These are phyloP conservation scores for Gardenia jasminoides DNA, from an alignment of 257 asterid species.

Conservation along the genomic window DNA sequence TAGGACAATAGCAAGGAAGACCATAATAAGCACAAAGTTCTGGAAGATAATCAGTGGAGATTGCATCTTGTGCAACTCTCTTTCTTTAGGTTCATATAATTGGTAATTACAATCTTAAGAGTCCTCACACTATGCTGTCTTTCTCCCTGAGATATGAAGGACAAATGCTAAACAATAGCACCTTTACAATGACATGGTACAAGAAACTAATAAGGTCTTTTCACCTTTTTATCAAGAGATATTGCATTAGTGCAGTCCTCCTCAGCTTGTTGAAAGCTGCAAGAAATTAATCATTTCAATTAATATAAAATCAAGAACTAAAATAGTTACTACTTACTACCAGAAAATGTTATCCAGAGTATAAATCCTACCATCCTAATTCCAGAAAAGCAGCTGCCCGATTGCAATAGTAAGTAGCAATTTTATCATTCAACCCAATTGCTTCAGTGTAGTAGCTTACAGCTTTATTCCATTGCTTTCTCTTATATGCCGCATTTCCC, in stretches of 20 bases:
- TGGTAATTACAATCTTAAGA: not conserved
- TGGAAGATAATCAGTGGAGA: no score
- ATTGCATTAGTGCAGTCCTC: conserved; percentile 86
- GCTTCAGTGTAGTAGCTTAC: conserved; percentile 83
- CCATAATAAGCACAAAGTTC: no score
- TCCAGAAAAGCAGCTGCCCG: conserved; percentile 97
- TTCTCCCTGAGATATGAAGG: not conserved
- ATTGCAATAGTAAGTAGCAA: conserved; percentile 76
- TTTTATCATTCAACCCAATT: conserved; percentile 56
- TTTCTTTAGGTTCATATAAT: no score
- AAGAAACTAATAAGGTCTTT: not conserved
- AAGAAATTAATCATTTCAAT: conserved; percentile 14
- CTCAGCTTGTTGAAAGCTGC: conserved; percentile 85
- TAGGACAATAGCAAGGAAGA: not conserved
- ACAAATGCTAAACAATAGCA: not conserved
- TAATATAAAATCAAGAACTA: not conserved
- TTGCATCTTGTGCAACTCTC: no score
- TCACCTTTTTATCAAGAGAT: conserved; percentile 86
- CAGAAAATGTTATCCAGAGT: conserved; percentile 13
- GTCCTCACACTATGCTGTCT: not conserved
- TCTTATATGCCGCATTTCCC: conserved; percentile 96
- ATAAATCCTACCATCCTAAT: conserved; percentile 69
- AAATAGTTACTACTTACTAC: not conserved
- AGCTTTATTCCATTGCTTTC: conserved; percentile 89
- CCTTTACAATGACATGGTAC: not conserved